phyloP scores from a whole-genome alignment of 2,329 filamentous ascomycete species.

The Fusarium nanum region DNA sequence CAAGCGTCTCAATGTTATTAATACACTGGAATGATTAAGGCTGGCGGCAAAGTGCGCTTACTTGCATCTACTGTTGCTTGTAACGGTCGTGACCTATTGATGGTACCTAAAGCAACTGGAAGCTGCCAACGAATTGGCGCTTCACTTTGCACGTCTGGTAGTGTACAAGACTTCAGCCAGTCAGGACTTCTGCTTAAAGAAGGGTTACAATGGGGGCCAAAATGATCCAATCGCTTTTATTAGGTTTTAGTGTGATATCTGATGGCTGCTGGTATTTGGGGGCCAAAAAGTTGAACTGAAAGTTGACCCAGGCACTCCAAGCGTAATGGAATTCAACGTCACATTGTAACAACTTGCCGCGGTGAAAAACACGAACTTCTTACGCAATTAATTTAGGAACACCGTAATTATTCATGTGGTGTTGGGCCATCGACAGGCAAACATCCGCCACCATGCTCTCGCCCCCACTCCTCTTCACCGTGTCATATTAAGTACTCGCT shows the following conservation, averaged over 20 bases:
- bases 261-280: neutral
- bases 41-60: neutral
- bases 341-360: neutral
- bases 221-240: neutral
- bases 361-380: no score
- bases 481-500: neutral
- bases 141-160: neutral
- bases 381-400: no score
- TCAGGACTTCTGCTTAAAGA: accelerated
- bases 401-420: no score
- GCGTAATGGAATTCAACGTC: neutral
- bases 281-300: neutral
- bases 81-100: neutral
- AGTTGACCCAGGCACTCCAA: neutral
- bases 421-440: neutral
- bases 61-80: neutral
- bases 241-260: neutral
- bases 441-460: neutral
- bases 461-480: neutral
- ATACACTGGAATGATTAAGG: neutral
- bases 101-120: neutral
- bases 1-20: neutral
- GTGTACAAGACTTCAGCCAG: neutral
- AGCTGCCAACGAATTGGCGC: neutral
- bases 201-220: neutral